Evolutionary conservation across 371 early-diverging fungal species (phyloP), one percentile per base, ranked within the genome.

Genomic region (Massospora cicadina): DNA sequence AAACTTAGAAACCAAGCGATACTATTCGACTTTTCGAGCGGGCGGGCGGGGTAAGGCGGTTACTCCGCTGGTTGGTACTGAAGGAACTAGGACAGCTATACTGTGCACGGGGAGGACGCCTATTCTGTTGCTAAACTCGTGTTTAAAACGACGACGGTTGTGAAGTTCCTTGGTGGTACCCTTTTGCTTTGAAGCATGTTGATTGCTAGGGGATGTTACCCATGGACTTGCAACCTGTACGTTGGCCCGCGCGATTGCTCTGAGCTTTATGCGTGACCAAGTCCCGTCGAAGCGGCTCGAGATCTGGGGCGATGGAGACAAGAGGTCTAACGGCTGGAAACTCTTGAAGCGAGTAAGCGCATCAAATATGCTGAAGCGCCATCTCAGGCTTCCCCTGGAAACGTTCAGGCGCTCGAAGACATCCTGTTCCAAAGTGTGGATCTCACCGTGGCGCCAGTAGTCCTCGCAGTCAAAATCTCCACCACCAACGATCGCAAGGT

Each of bases 41-140:
- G 30, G 78, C 75, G 58, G 71, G 74, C 31, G 78, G 79, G 29
- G 79, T 80, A 69, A 65, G 74, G 7, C 29, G 29, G 33, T n/a
- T 12, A 43, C 43, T 31, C 31, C 24, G 21, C 24, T 2, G 23
- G n/a, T n/a, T 54, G 33, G 26, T 10, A n/a, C n/a, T 54, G 26
- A 31, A 27, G 29, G 31, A 30, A 21, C 24, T 67, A 76, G 76
- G 84, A 84, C 32, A 84, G 75, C 68, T 95, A 91, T 70, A 87
- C 85, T 54, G 85, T 88, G 0, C 95, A 95, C 68, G 95, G 90
- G 0, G 83, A 86, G 3, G 91, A 95, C 68, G 96, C 98, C 0
- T 68, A 79, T 23, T 89, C 81, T 67, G 81, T 91, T 25, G 93
- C 96, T 2, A 76, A 84, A 53, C 70, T 74, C 43, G 83, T 95